phyloP scores from a whole-genome alignment of 371 early-diverging fungal genomes.

The Mortierella sp. region DNA sequence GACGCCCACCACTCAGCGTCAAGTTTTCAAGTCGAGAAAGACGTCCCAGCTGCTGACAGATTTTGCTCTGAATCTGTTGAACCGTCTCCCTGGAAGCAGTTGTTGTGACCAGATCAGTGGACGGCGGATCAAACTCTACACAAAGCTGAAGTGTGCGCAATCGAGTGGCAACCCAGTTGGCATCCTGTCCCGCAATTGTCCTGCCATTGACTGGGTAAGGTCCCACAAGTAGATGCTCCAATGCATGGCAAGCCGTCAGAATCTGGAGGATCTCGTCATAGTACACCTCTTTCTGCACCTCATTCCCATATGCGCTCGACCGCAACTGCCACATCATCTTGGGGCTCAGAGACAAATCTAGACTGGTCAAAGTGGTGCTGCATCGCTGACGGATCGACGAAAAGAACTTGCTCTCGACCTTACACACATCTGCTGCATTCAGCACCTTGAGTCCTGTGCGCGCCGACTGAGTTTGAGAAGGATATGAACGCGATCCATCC shows the following conservation, averaged over 20 bases:
- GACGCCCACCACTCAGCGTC: conserved; percentile 24
- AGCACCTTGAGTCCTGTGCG: not conserved
- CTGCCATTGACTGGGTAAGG: conserved; percentile 36
- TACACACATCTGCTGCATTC: not conserved
- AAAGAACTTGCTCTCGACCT: conserved; percentile 24
- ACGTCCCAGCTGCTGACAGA: conserved; percentile 25
- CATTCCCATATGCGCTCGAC: not conserved
- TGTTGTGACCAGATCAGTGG: not conserved
- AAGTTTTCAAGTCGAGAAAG: conserved; percentile 17
- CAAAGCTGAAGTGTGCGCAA: conserved; percentile 19
- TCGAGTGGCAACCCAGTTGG: conserved; percentile 19
- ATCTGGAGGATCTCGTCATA: conserved; percentile 17
- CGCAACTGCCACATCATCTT: conserved; percentile 1
- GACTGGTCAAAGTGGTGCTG: conserved; percentile 15
- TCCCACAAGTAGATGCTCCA: conserved; percentile 26
- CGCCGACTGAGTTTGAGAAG: not conserved
- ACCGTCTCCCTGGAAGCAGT: not conserved
- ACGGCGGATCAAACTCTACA: conserved; percentile 28
- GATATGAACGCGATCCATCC: not conserved
- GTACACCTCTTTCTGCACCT: conserved; percentile 14
- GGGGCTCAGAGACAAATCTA: conserved; percentile 22
- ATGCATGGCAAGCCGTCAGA: conserved; percentile 10
- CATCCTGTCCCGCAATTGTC: not conserved
- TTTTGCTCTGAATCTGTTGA: conserved; percentile 21
- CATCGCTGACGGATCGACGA: conserved; percentile 14